Base-by-base conservation (phyloP, 192 early-diverging fungal genomes). In the Paraglomus brasilianum region DNA sequence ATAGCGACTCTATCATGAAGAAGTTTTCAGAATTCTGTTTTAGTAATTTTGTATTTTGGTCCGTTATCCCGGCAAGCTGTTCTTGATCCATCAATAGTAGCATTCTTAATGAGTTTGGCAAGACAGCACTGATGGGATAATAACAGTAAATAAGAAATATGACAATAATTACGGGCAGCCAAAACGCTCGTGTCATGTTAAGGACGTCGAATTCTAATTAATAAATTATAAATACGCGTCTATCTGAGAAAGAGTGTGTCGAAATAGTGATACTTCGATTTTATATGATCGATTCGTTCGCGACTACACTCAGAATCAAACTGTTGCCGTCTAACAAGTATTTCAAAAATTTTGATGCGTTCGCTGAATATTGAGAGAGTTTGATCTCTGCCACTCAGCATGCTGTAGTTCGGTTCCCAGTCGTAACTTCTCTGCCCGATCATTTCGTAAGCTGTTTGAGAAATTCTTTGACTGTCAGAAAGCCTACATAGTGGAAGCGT, bases 261-360 rank as follows among this genome's bases (percentile, higher is more conserved):
- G 50, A 68, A 36, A 55, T 38, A 39, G 24, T 24, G 21, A 24
- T 68, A 68, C 10, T 42, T 68, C 42, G 51, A 53, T 41, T 68
- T 68, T 15, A 68, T 55, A 44, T 42, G 39, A 9, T 49, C 40
- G 30, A 68, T 55, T 15, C 66, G 10, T 41, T 68, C 40, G 24
- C 66, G 48, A 42, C 14, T 68, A 21, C 46, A 43, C 21, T 68
- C 66, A 1, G 51, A 24, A 55, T 55, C 8, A 43, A 0, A 44
- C 21, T 53, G 15, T 43, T 68, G 51, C 9, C 41, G 48, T 51
- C 56, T 68, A 19, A 68, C 45, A 9, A 68, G 7, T 21, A n/a
- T 17, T 21, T 68, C 66, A 13, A 68, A 10, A 24, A 40, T n/a
- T 15, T 8, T 15, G 8, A 68, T 68, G 56, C 66, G 66, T n/a